These are phyloP conservation scores for Fusarium metavorans DNA, from an alignment of 2,329 filamentous ascomycete species.

Conservation along the genomic window DNA sequence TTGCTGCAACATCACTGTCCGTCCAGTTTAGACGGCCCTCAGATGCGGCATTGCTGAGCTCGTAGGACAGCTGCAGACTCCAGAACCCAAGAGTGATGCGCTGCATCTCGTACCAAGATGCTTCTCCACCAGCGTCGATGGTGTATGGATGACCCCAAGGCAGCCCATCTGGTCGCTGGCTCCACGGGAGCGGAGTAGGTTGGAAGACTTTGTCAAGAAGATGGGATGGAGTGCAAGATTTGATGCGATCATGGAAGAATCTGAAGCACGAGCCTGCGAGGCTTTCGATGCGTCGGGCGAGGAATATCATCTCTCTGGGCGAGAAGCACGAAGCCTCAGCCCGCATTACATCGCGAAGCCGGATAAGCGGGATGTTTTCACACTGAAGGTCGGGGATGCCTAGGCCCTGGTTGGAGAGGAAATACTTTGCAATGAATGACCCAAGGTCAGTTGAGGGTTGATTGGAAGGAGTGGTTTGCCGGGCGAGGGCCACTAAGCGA, in stretches of 20 bases:
- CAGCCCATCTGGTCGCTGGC: background rate
- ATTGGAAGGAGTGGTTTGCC: background rate
- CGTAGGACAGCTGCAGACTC: slow-evolving; percentile 24
- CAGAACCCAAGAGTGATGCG: slow-evolving; percentile 20
- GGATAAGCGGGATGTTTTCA: background rate
- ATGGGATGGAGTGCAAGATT: slow-evolving; percentile 6
- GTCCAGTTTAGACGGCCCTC: slow-evolving; percentile 25
- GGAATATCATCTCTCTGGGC: slow-evolving; percentile 14
- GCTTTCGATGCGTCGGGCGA: slow-evolving; percentile 9
- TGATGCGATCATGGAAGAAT: slow-evolving; percentile 19
- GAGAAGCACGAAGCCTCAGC: background rate
- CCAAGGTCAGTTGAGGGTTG: slow-evolving; percentile 6
- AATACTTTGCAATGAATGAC: slow-evolving; percentile 8
- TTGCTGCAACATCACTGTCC: background rate
- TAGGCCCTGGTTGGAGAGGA: slow-evolving; percentile 5
- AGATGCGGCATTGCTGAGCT: slow-evolving; percentile 23
- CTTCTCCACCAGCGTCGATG: slow-evolving; percentile 9
- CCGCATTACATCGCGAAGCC: background rate
- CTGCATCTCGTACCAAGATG: slow-evolving; percentile 31
- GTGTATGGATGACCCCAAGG: slow-evolving; percentile 16
- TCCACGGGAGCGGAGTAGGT: slow-evolving; percentile 8
- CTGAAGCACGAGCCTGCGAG: slow-evolving; percentile 18
- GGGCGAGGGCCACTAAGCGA: slow-evolving; percentile 22
- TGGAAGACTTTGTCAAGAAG: slow-evolving; percentile 15
- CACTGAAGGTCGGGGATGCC: slow-evolving; percentile 6